These are phyloP conservation scores for Peniophora sp. DNA, from an alignment of 1,284 basidiomycete species.

Conservation along the genomic window DNA sequence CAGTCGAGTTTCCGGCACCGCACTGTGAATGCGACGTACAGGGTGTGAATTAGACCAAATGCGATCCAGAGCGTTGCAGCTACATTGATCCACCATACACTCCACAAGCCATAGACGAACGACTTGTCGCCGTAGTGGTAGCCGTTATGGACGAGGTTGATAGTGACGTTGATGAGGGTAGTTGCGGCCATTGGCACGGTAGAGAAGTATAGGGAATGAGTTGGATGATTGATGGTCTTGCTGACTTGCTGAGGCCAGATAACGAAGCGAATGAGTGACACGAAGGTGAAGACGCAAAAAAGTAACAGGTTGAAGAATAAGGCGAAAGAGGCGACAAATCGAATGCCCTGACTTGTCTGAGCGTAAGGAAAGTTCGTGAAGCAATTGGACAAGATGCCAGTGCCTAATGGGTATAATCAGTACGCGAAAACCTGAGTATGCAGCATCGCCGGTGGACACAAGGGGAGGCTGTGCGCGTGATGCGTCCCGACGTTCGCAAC, in stretches of 20 bases:
- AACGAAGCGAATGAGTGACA: conserved; percentile 44
- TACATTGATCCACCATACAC: conserved; percentile 69
- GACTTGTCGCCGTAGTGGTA: conserved; percentile 42
- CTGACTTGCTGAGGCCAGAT: conserved; percentile 50
- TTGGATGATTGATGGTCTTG: conserved; percentile 50
- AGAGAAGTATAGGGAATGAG: conserved; percentile 61
- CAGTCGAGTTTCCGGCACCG: background rate
- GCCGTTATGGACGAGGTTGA: conserved; percentile 32
- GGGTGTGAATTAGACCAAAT: conserved; percentile 59
- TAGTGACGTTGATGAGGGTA: conserved; percentile 52
- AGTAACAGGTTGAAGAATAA: conserved; percentile 63
- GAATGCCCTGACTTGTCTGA: conserved; percentile 28
- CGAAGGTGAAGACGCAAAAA: conserved; percentile 47
- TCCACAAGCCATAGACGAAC: conserved; percentile 59
- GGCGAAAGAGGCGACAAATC: conserved; percentile 39
- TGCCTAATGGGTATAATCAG: conserved; percentile 28
- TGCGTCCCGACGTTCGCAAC: background rate
- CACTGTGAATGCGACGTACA: conserved; percentile 31
- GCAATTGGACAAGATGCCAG: conserved; percentile 46
- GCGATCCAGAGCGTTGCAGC: conserved; percentile 50
- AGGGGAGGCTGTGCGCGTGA: background rate
- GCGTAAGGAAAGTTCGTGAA: conserved; percentile 50
- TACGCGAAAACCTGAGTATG: background rate
- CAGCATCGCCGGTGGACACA: no score
- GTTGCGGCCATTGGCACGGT: conserved; percentile 66